phyloP scores from a whole-genome alignment of 208 protist species.

The Acanthamoeba sp. region DNA sequence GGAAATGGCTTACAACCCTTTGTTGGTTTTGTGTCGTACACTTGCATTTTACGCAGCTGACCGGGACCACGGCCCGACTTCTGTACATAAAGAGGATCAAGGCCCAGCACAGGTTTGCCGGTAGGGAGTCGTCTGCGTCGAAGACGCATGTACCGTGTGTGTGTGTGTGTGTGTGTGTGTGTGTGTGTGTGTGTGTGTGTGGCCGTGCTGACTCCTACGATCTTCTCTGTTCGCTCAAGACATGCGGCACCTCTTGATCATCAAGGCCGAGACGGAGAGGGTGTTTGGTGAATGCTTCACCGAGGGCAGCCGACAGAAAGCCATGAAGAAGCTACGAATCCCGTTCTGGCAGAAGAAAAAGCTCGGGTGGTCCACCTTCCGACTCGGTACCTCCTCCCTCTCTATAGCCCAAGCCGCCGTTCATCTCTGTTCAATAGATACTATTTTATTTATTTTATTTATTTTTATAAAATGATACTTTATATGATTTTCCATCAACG shows the following conservation, averaged over 20 bases:
- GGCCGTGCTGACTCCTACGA: too few relatives aligned
- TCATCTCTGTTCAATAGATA: background rate
- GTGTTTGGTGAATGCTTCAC: background rate
- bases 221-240: background rate
- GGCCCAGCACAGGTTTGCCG: background rate
- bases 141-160: too few relatives aligned
- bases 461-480: background rate
- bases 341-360: background rate
- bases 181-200: too few relatives aligned
- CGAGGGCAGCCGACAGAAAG: background rate
- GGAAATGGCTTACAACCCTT: background rate
- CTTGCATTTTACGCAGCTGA: background rate
- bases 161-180: too few relatives aligned
- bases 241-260: background rate
- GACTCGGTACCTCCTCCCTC: background rate
- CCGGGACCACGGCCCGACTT: background rate
- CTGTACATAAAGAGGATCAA: background rate
- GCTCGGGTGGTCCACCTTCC: background rate
- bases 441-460: background rate
- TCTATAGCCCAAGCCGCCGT: background rate
- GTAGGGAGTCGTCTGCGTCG: background rate
- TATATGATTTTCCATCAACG: too few relatives aligned
- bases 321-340: conserved; percentile 20
- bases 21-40: background rate
- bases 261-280: conserved; percentile 25